Conservation (phyloP, 768 basidiomycete species). For the Rhodotorula graminis region DNA sequence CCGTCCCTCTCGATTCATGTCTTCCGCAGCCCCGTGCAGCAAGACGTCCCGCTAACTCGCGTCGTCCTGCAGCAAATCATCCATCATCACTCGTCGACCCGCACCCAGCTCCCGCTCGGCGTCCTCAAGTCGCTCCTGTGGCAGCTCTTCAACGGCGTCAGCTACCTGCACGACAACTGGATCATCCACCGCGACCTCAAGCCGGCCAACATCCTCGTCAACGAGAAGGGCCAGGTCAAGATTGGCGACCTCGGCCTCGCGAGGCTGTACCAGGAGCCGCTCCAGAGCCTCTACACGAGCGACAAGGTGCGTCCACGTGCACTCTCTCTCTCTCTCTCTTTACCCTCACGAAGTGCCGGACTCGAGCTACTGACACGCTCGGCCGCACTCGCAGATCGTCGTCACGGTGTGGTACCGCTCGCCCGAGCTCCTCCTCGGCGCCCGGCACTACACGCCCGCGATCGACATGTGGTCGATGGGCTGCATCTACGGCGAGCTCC, state of each 20-base stretch:
- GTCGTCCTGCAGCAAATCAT: constrained; percentile 75
- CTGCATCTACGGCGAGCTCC: constrained; percentile 92
- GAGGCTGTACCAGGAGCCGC: constrained; percentile 79
- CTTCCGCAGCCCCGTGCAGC: background rate
- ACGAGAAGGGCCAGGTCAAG: constrained; percentile 79
- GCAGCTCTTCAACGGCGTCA: constrained; percentile 86
- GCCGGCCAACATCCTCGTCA: constrained; percentile 97
- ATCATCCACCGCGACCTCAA: constrained; percentile 97
- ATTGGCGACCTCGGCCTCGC: constrained; percentile 98
- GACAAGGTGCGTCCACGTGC: constrained; percentile 66
- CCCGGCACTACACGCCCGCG: constrained; percentile 94
- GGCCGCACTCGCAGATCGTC: constrained; percentile 53
- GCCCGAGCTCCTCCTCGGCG: constrained; percentile 90
- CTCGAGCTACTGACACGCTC: background rate
- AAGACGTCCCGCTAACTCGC: background rate
- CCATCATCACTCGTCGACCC: constrained; percentile 90
- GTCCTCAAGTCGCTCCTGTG: constrained; percentile 90
- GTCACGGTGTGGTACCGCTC: constrained; percentile 99
- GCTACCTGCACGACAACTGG: constrained; percentile 90
- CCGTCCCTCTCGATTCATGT: constrained; percentile 46
- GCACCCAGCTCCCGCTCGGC: constrained; percentile 64
- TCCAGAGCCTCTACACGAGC: constrained; percentile 83
- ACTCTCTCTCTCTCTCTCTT: background rate
- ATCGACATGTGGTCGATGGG: constrained; percentile 96
- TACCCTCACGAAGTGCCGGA: too few species aligned